Conservation (phyloP, 345 rosid species). For the Sonneratia alba region DNA sequence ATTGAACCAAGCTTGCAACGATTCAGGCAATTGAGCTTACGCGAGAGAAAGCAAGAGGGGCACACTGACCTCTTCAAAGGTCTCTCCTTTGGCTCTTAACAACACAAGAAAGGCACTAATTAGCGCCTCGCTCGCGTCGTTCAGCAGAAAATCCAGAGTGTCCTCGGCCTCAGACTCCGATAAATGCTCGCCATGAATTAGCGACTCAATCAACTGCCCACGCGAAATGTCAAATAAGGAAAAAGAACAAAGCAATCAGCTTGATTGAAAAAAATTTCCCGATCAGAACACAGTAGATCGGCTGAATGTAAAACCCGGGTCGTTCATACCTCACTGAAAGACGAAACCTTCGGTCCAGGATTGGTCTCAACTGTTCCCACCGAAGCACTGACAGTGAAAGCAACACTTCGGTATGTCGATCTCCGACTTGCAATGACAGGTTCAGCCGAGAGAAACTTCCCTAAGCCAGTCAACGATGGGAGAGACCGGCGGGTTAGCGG, state of each 20-base stretch:
- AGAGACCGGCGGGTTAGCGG: not conserved
- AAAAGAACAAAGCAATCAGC: not conserved
- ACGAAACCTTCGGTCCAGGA: not conserved
- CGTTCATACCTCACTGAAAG: not conserved
- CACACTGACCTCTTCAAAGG: constrained; percentile 68
- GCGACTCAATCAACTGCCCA: constrained; percentile 47
- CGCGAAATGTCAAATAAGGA: not conserved
- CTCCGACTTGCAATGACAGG: not conserved
- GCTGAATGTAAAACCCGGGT: not conserved
- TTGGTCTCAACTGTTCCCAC: not conserved
- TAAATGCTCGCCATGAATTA: constrained; percentile 58
- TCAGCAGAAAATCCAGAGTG: constrained; percentile 50
- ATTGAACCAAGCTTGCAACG: not conserved
- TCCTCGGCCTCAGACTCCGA: constrained; percentile 72
- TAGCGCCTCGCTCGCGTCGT: constrained; percentile 50
- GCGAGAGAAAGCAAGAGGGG: not conserved
- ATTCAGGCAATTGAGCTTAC: not conserved
- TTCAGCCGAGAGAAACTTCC: not conserved
- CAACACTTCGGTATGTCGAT: not conserved
- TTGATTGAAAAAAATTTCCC: not conserved
- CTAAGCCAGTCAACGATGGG: not conserved
- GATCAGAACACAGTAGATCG: not conserved
- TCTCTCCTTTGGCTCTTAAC: constrained; percentile 94
- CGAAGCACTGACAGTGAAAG: not conserved
- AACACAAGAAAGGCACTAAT: constrained; percentile 85